Percentiles rank a stretch among this genome's conserved stretches.
phyloP scores from a whole-genome alignment of 2,329 filamentous ascomycete genomes.

The Claviceps sp. region DNA sequence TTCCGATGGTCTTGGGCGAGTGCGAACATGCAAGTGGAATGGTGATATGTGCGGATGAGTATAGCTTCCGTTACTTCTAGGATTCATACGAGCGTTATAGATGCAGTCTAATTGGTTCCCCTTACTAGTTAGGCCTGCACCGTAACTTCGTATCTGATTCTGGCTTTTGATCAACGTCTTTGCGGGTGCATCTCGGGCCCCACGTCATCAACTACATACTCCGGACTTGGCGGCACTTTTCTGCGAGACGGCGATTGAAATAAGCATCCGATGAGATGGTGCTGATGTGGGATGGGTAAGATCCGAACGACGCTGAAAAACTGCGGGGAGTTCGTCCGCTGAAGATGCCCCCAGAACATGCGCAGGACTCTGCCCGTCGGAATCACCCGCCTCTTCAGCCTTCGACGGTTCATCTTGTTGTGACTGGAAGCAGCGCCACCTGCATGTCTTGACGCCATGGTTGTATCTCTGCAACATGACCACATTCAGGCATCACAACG shows the following conservation, averaged over 20 bases:
- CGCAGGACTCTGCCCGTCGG: neutral
- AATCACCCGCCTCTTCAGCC: neutral
- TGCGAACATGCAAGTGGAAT: neutral
- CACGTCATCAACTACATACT: neutral
- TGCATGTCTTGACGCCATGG: slow-evolving; percentile 1
- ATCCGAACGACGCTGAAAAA: neutral
- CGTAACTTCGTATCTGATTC: too few relatives aligned
- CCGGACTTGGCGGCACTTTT: neutral
- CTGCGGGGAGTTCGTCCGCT: neutral
- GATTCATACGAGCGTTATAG: neutral
- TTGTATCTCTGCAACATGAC: neutral
- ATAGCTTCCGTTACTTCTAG: neutral
- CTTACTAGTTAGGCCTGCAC: neutral
- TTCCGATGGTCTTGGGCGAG: neutral
- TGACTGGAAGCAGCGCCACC: neutral
- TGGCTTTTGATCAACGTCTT: too few relatives aligned
- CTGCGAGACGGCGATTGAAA: neutral
- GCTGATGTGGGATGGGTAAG: neutral
- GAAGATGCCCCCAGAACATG: neutral
- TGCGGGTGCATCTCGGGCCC: neutral
- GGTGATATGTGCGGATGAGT: neutral
- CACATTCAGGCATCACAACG: neutral
- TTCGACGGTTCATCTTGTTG: neutral
- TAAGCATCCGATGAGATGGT: neutral
- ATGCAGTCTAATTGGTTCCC: neutral